Evolutionary conservation across 2,329 filamentous ascomycete species (phyloP), one percentile per base, ranked within the genome.

Genomic region (Calonectria multiphialidica): DNA sequence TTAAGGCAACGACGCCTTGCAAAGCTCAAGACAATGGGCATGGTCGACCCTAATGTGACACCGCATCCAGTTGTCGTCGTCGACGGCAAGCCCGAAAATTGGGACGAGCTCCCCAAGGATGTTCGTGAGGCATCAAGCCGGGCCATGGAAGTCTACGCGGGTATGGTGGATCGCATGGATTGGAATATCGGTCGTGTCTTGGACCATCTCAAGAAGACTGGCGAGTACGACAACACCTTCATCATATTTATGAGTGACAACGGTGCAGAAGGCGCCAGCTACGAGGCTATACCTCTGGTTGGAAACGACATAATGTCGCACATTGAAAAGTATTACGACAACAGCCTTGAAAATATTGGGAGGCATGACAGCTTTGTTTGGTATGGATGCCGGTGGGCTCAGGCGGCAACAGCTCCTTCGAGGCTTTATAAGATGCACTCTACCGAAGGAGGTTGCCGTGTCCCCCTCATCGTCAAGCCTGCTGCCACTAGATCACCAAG

Each of bases 191-290:
- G 90, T 44, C 88, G 88, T 68, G 87, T 92, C 4, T 81, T 91
- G 25, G 83, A 89, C 35, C 88, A 91, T 75, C 85, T 92, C 2
- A 83, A 88, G 69, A 79, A 86, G 53, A 88, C 87, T 3, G 89
- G 87, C 68, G 90, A 93, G 78, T 84, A 90, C 0, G 90, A 93
- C 72, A 91, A 92, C 79, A 93, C 91, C 2, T 89, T 92, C 71
- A 85, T 93, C 61, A 86, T 88, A 77, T 92, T 93, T 84, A 88
- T 92, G 83, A 89, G 87, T 1, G 90, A 92, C 81, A 92, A 92
- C 72, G 89, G 90, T 3, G 89, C 89, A 16, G 90, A 91, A 74
- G 89, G 90, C n/a, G 88, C 88, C 21, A 86, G 86, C 1, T 89
- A 71, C 23, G 75, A 75, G 57, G 65, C 73, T 64, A 12, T 67